Evolutionary conservation across 768 basidiomycete species (phyloP), one percentile per base, ranked within the genome.

Genomic region (Galerina sulciceps): DNA sequence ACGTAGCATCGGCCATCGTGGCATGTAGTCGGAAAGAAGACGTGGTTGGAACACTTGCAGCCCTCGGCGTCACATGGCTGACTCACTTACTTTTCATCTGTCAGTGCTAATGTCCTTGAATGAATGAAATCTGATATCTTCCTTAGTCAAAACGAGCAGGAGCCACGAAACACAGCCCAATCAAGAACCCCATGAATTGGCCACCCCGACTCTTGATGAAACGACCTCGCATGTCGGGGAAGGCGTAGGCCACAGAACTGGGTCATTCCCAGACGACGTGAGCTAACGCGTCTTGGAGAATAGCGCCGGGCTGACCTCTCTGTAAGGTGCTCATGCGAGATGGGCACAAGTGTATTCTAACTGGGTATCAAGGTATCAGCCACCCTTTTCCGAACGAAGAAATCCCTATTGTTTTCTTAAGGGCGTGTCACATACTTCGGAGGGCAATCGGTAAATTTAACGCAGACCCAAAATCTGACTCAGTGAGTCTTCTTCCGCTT

Each of bases 21-120:
- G 54, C 50, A 10, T 62, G 65, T 56, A 6, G 43, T 5, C 6
- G 26, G 57, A 22, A 55, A 44, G 65, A 62, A 18, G 61, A 65
- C 17, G 54, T 59, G 20, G 54, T 56, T 40, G 58, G 40, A n/a
- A 45, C 56, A 43, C 61, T 60, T 42, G 55, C 18, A 8, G 64
- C 53, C 31, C 51, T 61, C 10, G 60, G 50, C 13, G 18, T 34
- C 0, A 59, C 57, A 43, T 63, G 62, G 58, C 42, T 63, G 4
- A 59, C 62, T 15, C 58, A 59, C 26, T 46, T 66, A 35, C 26
- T 64, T 43, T 66, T 66, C 52, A 35, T 52, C 11, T 63, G 65
- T 64, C 34, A 58, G 62, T 62, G 0, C 34, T 51, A 8, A 18
- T 43, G n/a, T 45, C 35, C 36, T 48, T 41, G 3, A 34, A 54